Evolutionary conservation across 192 early-diverging fungal genomes (phyloP), one percentile per base, ranked within the genome.

Genomic region (Rhizophagus prolifer): DNA sequence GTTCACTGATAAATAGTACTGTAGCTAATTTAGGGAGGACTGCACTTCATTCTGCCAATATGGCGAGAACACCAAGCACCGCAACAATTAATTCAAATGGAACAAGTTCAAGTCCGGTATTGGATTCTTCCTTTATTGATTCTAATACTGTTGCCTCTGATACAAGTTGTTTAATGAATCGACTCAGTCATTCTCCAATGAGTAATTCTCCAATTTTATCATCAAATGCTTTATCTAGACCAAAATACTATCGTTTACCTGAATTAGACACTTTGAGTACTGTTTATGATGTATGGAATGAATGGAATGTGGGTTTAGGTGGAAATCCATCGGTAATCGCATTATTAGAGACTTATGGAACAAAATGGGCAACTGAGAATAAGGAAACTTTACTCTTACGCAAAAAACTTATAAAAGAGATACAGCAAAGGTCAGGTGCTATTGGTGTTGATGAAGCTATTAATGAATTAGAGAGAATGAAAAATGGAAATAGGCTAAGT

Each of bases 221-320:
- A 4, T 23, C 28, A n/a, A 60, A 4, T 25, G 7, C 31, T 10
- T 23, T 21, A 31, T 19, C 28, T 34, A 46, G 23, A 13, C 71
- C 71, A 1, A 25, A 31, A 30, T 74, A 74, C 46, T 23, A 74
- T 74, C 19, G 7, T 38, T 36, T 74, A 41, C 72, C 72, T 9
- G 72, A 74, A 41, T 46, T 74, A 46, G 72, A 60, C 21, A 46
- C 72, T 4, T 31, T 74, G 9, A 25, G 26, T 38, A 63, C 60
- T 19, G 72, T 74, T 26, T 44, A 61, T 44, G 72, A 74, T 74
- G 72, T 74, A 4, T 74, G 72, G 72, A 74, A 74, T 64, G 72
- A 74, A 46, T 74, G 72, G 72, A 60, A 63, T 41, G 34, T 30
- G 14, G 72, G 72, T 46, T 25, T 74, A 19, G 25, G 62, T 63